A percentile compares a stretch with the other conserved stretches of the same genome.
These are phyloP conservation scores for Oryza meyeriana DNA, from an alignment of 176 grass and related monocot genomes.

Conservation along the genomic window DNA sequence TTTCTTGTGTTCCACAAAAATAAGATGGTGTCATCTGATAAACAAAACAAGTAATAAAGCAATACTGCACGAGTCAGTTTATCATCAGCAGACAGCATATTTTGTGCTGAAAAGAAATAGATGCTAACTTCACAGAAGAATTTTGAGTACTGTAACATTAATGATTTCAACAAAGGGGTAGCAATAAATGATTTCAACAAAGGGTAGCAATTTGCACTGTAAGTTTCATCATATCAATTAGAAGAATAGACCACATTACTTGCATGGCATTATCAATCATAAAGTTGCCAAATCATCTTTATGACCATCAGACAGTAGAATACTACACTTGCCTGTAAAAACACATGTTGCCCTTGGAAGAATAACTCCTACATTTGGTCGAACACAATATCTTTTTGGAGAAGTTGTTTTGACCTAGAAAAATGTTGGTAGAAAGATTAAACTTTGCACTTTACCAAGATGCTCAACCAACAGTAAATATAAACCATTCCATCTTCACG, in stretches of 20 bases:
- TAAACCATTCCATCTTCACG: neutral
- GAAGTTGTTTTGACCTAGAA: conserved; percentile 85
- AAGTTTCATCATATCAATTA: neutral
- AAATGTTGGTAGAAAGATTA: conserved; percentile 7
- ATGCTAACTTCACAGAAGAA: neutral
- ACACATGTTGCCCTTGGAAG: conserved; percentile 57
- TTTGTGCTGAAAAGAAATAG: neutral
- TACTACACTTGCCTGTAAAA: conserved; percentile 53
- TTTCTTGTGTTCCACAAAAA: neutral
- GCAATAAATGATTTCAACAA: neutral
- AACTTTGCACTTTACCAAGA: neutral
- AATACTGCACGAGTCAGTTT: neutral
- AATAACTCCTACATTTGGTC: conserved; percentile 78
- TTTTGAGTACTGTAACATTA: neutral
- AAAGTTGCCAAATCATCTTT: conserved; percentile 12
- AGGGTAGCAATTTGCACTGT: neutral
- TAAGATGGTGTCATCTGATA: neutral
- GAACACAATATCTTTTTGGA: conserved; percentile 80
- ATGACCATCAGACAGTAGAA: conserved; percentile 18
- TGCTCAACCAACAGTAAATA: neutral
- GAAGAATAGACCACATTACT: neutral
- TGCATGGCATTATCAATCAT: neutral
- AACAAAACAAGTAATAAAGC: neutral
- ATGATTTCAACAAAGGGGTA: no score
- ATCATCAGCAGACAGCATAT: neutral